Base-by-base conservation (phyloP, 1,139 yeast genomes). In the Pichia cactophila region DNA sequence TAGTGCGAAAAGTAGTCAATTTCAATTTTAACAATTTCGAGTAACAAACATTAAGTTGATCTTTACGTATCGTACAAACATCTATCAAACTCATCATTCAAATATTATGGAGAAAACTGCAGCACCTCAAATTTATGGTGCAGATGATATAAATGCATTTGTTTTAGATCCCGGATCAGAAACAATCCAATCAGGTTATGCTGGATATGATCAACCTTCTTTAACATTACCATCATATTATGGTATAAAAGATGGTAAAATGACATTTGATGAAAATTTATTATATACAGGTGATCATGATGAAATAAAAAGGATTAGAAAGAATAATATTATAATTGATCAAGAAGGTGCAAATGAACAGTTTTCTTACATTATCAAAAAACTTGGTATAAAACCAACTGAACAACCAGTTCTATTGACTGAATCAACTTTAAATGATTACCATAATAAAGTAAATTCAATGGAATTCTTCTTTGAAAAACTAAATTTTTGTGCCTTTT, bases 151-250 rank as follows among this genome's bases (percentile, higher is more conserved):
- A 54, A 81, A 88, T 55, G 96, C 98, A 37, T 74, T 92, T 8
- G 95, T 92, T 29, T 73, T 92, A 36, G 98, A 92, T 64, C 90
- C 96, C 0, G 97, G 98, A 28, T 83, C 96, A 11, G 80, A 74
- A 56, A 72, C 80, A 54, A 88, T 97, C 4, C 79, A 94, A 51
- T 80, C 86, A 26, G 98, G 98, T 1, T 90, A 80, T 65, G 95
- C 97, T 5, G 98, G 98, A 10, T 95, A 89, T 55, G 98, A 92
- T 65, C 77, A 81, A 52, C 98, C 98, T 8, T 81, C 85, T 56
- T 71, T 83, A 2, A 80, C 85, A 38, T 68, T 85, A 7, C 87
- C 96, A 2, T 84, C 96, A 0, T 72, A 65, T 54, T 83, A 68
- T 48, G 78, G 78, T 33, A 52, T 45, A 61, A 57, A 57, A 61